Evolutionary conservation across 768 basidiomycete genomes (phyloP), one percentile per base, ranked within the genome.

Genomic region (Suillus subaureus): DNA sequence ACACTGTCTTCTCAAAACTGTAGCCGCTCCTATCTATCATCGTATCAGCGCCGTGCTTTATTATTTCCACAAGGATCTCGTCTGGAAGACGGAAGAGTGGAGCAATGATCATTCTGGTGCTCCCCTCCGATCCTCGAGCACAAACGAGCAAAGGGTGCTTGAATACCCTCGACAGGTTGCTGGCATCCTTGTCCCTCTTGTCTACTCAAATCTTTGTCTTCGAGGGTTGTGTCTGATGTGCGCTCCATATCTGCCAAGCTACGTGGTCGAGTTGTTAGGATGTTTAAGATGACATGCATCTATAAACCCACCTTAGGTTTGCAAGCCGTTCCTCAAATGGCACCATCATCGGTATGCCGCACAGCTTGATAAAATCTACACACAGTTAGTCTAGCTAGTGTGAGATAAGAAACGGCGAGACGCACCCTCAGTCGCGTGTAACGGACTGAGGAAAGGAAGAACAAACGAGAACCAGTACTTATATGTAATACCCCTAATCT

Each of bases 81-180:
- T 55, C 52, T 33, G 52, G 52, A 18, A 55, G 31, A 55, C 52
- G 52, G 21, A 55, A 55, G 31, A 55, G 52, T 55, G 52, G 52
- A 21, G 1, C 6, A 55, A 33, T n/a, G 18, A 9, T 21, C 52
- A 33, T 33, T 55, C 28, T 52, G 51, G 18, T 52, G 28, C 16
- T 26, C 49, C 49, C 8, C 16, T 18, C 51, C 16, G 11, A 12
- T 21, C 18, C 31, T 33, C 18, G 18, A 21, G 31, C 31, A 55
- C 6, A 31, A 55, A 55, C 31, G 52, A 33, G 18, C 18, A 12
- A 21, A 31, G 13, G 18, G 21, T 33, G 31, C 31, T 55, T 31
- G 52, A 33, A 11, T 21, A 12, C 52, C 18, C 18, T 33, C 18
- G 9, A 21, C 11, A 33, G 18, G 18, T 11, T 33, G 18, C 21